Percentiles rank a stretch among this genome's conserved stretches.
These are phyloP conservation scores for Panicum hallii DNA, from an alignment of 202 grass and related monocot species.

Conservation along the genomic window DNA sequence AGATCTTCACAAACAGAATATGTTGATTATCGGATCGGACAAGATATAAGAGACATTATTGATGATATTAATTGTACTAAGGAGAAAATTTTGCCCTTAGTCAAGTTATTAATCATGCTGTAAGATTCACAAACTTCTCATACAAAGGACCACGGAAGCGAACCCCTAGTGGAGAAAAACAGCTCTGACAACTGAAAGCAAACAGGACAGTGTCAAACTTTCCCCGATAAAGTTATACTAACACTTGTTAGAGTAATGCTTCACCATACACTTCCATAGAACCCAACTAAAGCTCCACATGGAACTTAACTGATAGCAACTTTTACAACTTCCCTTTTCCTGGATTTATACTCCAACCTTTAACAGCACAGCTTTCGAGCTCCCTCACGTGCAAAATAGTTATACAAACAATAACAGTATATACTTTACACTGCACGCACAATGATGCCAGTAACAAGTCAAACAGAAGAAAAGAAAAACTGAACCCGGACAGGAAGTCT, in stretches of 20 bases:
- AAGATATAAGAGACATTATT: neutral
- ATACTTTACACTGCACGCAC: neutral
- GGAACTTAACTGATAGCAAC: neutral
- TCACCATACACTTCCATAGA: slow-evolving; percentile 24
- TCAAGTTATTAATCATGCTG: slow-evolving; percentile 18
- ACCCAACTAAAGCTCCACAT: slow-evolving; percentile 33
- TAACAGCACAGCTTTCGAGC: slow-evolving; percentile 26
- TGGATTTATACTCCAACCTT: slow-evolving; percentile 15
- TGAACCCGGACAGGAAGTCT: neutral
- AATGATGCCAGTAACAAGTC: slow-evolving; percentile 14
- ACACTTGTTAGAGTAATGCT: slow-evolving; percentile 5
- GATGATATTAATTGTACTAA: slow-evolving; percentile 6
- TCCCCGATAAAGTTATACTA: neutral
- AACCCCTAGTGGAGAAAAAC: neutral
- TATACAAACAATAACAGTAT: neutral
- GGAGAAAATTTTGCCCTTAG: neutral
- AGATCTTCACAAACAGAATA: slow-evolving; percentile 7
- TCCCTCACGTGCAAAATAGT: neutral
- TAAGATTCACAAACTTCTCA: slow-evolving; percentile 1
- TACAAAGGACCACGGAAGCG: neutral
- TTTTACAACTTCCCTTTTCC: neutral
- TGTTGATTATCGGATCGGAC: neutral
- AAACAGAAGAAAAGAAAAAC: slow-evolving; percentile 21
- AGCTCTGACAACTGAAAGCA: slow-evolving; percentile 8
- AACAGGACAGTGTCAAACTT: neutral